Conservation (phyloP, 225 moss, liverwort and hornwort genomes). For the Marchantia polymorpha region DNA sequence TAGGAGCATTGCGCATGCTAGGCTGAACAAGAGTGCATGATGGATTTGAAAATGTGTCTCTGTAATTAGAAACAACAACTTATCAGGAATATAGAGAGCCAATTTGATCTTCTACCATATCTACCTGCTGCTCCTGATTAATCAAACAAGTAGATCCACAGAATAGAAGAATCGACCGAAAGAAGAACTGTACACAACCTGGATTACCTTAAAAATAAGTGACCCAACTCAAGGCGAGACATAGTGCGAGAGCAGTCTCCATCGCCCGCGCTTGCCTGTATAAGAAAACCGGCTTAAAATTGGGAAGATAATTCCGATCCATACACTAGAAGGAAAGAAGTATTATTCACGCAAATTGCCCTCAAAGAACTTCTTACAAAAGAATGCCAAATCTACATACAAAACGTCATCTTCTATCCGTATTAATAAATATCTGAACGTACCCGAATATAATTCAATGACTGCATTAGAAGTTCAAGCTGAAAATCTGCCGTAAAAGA, state of each 20-base stretch:
- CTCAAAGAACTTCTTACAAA: neutral
- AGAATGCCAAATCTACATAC: neutral
- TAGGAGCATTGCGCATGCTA: constrained; percentile 69
- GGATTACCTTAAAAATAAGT: constrained; percentile 74
- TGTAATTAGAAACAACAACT: constrained; percentile 34
- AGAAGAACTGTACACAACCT: neutral
- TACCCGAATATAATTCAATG: constrained; percentile 90
- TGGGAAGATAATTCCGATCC: too few relatives aligned
- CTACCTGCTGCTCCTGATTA: neutral
- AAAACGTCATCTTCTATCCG: neutral
- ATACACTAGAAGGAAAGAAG: neutral
- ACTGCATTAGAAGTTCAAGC: constrained; percentile 86
- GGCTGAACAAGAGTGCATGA: constrained; percentile 94
- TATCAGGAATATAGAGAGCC: neutral
- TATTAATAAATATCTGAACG: neutral
- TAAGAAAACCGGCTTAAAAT: neutral
- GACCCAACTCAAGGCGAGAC: constrained; percentile 88
- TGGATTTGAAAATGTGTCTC: constrained; percentile 83
- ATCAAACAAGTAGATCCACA: neutral
- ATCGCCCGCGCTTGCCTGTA: constrained; percentile 77
- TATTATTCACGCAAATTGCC: neutral
- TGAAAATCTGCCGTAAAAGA: constrained; percentile 71
- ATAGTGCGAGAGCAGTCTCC: constrained; percentile 79
- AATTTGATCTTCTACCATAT: neutral
- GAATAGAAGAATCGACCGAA: neutral